A percentile compares a stretch with the other conserved stretches of the same genome.
Conservation (phyloP, 106 monocot species). For the Allium sativum region DNA sequence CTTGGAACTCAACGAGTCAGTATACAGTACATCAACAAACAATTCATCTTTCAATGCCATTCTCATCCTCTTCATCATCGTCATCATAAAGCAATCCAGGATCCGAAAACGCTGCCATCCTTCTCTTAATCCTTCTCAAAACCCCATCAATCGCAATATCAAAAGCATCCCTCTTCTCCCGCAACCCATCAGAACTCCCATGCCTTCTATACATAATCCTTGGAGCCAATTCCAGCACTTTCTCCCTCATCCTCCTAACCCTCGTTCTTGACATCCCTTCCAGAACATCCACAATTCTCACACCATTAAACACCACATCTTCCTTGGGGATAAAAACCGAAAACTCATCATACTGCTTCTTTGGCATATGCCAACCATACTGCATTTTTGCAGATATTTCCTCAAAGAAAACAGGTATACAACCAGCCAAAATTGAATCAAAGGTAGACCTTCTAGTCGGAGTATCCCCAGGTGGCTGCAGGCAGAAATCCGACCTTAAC, state of each 20-base stretch:
- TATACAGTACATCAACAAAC: no score
- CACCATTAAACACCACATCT: conserved; percentile 63
- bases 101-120: conserved; percentile 15
- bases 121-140: conserved; percentile 32
- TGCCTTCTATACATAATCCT: conserved; percentile 62
- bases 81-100: conserved; percentile 15
- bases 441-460: conserved; percentile 73
- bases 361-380: conserved; percentile 79
- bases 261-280: conserved; percentile 23
- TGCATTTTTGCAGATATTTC: conserved; percentile 50
- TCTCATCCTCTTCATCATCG: conserved; percentile 16
- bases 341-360: conserved; percentile 40
- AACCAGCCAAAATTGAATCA: conserved; percentile 80
- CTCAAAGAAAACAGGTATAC: conserved; percentile 94
- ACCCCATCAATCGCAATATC: conserved; percentile 79
- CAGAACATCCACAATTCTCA: conserved; percentile 42
- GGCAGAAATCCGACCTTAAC: conserved; percentile 76
- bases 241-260: conserved; percentile 62
- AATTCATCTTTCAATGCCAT: no score
- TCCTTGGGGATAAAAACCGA: conserved; percentile 77
- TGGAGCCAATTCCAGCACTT: conserved; percentile 65
- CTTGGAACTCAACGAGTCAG: no score
- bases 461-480: conserved; percentile 89
- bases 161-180: conserved; percentile 59
- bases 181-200: conserved; percentile 43